Evolutionary conservation across 2,329 filamentous ascomycete genomes (phyloP), one percentile per base, ranked within the genome.

Genomic region (Colletotrichum cereale): DNA sequence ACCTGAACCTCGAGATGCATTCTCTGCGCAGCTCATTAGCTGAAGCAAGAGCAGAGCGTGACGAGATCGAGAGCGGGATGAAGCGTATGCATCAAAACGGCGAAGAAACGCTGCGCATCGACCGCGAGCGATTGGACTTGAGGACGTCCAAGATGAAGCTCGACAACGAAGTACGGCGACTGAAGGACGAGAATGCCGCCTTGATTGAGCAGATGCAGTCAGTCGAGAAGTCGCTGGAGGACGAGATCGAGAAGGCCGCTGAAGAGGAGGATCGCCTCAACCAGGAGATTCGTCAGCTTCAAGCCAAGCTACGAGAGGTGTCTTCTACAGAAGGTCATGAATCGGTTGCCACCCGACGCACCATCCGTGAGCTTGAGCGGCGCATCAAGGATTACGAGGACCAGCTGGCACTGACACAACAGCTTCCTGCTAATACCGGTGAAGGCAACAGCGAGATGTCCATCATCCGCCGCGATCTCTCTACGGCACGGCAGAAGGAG

Each of bases 121-220:
- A 93, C 74, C 88, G 91, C 72, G 92, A 94, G 76, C 90, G 91
- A 74, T 82, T 92, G 56, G 90, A 93, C 65, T 83, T 94, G 31
- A 89, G 91, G 24, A 89, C 90, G 36, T 82, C 88, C n/a, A 92
- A 91, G 77, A 82, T 90, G 73, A 91, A 90, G 76, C 85, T 93
- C 24, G 92, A 94, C 73, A 87, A 84, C 72, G 92, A 94, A 76
- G 83, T 92, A 21, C 88, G 89, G 52, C 86, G 90, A 16, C 82
- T 93, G 21, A 88, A 85, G 62, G 89, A 92, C 11, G 91, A 94
- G 77, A 91, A 90, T 75, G 85, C 84, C 66, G 78, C 84, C 1
- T 81, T 93, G 47, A 71, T 83, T 16, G 86, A 90, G 68, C 86
- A 90, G 72, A 89, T 88, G 40, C 83, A 87, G 50, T 82, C 85